phyloP scores from a whole-genome alignment of 805 yeast genomes.

The Nakazawaea ernobii region DNA sequence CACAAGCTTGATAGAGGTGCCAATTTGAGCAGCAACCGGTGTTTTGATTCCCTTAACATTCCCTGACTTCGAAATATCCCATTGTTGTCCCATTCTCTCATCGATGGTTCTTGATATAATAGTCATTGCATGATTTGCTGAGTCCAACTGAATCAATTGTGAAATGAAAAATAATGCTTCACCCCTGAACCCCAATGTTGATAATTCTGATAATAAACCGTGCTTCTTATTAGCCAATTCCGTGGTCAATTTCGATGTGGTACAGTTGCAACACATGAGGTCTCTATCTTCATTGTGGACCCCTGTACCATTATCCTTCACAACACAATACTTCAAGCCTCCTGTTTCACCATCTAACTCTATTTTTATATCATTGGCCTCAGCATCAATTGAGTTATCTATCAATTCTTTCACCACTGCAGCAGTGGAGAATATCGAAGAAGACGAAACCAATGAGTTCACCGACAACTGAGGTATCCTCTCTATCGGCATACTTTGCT shows the following conservation, averaged over 20 bases:
- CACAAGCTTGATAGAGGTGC: slow-evolving; percentile 29
- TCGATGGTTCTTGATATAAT: slow-evolving; percentile 24
- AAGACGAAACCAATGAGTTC: slow-evolving; percentile 18
- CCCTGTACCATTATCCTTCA: slow-evolving; percentile 38
- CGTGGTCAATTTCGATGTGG: slow-evolving; percentile 35
- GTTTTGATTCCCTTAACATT: slow-evolving; percentile 13
- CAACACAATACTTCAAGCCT: slow-evolving; percentile 25
- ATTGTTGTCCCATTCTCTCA: slow-evolving; percentile 28
- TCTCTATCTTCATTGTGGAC: slow-evolving; percentile 23
- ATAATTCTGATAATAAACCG: slow-evolving; percentile 8
- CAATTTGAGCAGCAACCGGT: slow-evolving; percentile 24
- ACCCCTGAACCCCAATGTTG: slow-evolving; percentile 44
- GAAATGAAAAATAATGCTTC: slow-evolving; percentile 38
- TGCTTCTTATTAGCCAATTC: slow-evolving; percentile 10
- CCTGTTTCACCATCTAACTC: slow-evolving; percentile 33
- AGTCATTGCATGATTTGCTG: slow-evolving; percentile 21
- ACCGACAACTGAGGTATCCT: slow-evolving; percentile 18
- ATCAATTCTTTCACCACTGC: slow-evolving; percentile 34
- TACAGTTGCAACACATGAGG: slow-evolving; percentile 29
- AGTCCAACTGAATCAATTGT: slow-evolving; percentile 15
- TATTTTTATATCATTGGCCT: slow-evolving; percentile 24
- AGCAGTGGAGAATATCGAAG: slow-evolving; percentile 28
- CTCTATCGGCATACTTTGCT: slow-evolving; percentile 13
- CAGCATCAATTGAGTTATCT: slow-evolving; percentile 36
- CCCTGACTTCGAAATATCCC: slow-evolving; percentile 30